Base-by-base conservation (phyloP, 257 asterid genomes). In the Rauvolfia tetraphylla region DNA sequence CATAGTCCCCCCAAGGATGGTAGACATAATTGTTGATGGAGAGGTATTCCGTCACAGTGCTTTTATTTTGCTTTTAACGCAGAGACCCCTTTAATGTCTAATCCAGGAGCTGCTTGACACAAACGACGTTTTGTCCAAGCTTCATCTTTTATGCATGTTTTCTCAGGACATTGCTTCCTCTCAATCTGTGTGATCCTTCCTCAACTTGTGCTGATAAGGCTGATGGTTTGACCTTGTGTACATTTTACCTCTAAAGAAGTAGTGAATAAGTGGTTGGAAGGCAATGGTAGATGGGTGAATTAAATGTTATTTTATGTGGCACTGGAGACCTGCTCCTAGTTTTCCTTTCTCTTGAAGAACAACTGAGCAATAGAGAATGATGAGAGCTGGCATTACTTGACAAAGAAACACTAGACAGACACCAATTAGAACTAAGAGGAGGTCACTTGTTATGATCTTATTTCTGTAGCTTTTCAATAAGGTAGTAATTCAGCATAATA, bases 1-100 rank as follows among this genome's bases (percentile, higher is more conserved):
- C 75, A 89, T 95, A 79, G 95, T 95, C 78, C 96, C 99, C 20
- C 99, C 99, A 78, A 89, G 97, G 89, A 91, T 93, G 98, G 87
- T 95, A 74, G 99, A 93, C 85, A 84, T 93, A 81, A 83, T 95
- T 81, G 94, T 91, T 59, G 98, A 93, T 73, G 98, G 96, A 85
- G 99, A 95, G 99, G 99, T 95, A 84, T 74, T 78, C 72, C 48
- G 48, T 68, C 80, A 65, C 83, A 70, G 3, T 3, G 71, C 61
- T 80, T 71, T 51, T 73, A 73, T 72, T 39, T 54, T 73, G 68
- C 67, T 71, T 38, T 75, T 15, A 13, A 75, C 15, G 25, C 11
- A 56, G 15, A 15, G 22, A 33, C n/a, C 20, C 20, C 42, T 13
- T 31, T 68, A 18, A 44, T 75, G 71, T 33, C 41, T 72, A 61